phyloP scores from a whole-genome alignment of 345 rosid species.

The Lumnitzera littorea region DNA sequence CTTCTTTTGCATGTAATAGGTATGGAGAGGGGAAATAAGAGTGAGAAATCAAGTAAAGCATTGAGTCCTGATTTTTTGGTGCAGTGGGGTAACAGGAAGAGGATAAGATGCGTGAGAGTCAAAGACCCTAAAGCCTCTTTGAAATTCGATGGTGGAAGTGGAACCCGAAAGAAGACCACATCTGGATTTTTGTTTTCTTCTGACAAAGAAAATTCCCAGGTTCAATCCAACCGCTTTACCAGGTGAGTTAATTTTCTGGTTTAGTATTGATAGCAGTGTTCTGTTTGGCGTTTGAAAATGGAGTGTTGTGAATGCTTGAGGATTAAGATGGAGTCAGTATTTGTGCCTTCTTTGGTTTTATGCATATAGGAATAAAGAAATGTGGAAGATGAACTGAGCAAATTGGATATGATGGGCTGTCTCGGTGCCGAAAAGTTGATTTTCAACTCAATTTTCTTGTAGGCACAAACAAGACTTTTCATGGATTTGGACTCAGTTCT shows the following conservation, averaged over 20 bases:
- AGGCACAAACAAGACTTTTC: too few relatives aligned
- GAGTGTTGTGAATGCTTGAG: not conserved
- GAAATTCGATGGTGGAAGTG: slow-evolving; percentile 32
- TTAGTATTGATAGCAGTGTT: not conserved
- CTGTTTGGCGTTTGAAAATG: slow-evolving; percentile 25
- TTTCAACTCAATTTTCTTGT: too few relatives aligned
- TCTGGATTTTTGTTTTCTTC: slow-evolving; percentile 28
- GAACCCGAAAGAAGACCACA: slow-evolving; percentile 36
- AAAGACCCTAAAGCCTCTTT: slow-evolving; percentile 47
- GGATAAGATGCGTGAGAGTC: slow-evolving; percentile 69
- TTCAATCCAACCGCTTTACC: slow-evolving; percentile 38
- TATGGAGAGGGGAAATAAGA: slow-evolving; percentile 45
- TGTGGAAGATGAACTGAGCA: too few relatives aligned
- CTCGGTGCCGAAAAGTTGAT: too few relatives aligned
- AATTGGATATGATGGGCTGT: too few relatives aligned
- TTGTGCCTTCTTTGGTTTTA: not conserved
- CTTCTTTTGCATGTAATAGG: slow-evolving; percentile 9
- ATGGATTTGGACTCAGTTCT: too few relatives aligned
- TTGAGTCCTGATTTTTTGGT: slow-evolving; percentile 45
- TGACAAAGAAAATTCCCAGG: slow-evolving; percentile 32
- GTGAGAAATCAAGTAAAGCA: slow-evolving; percentile 30
- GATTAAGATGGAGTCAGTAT: too few relatives aligned
- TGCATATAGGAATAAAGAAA: too few relatives aligned
- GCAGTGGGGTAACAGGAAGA: slow-evolving; percentile 75
- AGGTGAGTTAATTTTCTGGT: slow-evolving; percentile 24